Percentiles rank a stretch among this genome's conserved stretches.
Conservation (phyloP, 1,139 yeast species). For the Wickerhamomyces sp. region DNA sequence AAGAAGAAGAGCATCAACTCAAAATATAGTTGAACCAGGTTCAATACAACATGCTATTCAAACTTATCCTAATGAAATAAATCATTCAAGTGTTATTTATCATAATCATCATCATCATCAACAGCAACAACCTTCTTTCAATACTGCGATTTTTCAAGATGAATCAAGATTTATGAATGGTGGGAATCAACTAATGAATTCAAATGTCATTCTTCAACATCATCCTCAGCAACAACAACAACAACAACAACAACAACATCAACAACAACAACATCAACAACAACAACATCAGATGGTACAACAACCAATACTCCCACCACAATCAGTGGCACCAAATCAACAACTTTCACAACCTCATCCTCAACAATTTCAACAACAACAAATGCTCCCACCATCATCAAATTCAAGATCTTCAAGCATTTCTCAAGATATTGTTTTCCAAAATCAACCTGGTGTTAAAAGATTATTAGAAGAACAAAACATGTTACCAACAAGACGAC, state of each 20-base stretch:
- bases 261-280: conserved; percentile 4
- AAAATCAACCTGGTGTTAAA: conserved; percentile 23
- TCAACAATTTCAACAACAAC: no score
- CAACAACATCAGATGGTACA: conserved; percentile 2
- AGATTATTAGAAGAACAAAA: conserved; percentile 23
- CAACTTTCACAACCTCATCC: no score
- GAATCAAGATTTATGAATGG: background rate
- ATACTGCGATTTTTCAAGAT: conserved; percentile 15
- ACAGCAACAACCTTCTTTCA: conserved; percentile 6
- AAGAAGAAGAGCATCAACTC: conserved; percentile 34
- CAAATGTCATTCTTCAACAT: conserved; percentile 8
- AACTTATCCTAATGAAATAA: background rate
- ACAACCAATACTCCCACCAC: background rate
- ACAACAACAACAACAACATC: conserved; percentile 5
- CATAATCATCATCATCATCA: background rate
- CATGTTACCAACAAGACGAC: conserved; percentile 20
- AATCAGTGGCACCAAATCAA: no score
- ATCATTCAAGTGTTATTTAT: no score
- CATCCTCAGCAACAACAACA: conserved; percentile 5
- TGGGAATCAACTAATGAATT: conserved; percentile 1
- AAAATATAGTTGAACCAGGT: conserved; percentile 13
- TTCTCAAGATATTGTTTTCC: conserved; percentile 17
- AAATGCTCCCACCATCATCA: conserved; percentile 14
- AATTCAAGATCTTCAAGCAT: conserved; percentile 19
- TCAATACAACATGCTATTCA: conserved; percentile 2